These are phyloP conservation scores for Meripilus lineatus DNA, from an alignment of 1,284 basidiomycete species.

Conservation along the genomic window DNA sequence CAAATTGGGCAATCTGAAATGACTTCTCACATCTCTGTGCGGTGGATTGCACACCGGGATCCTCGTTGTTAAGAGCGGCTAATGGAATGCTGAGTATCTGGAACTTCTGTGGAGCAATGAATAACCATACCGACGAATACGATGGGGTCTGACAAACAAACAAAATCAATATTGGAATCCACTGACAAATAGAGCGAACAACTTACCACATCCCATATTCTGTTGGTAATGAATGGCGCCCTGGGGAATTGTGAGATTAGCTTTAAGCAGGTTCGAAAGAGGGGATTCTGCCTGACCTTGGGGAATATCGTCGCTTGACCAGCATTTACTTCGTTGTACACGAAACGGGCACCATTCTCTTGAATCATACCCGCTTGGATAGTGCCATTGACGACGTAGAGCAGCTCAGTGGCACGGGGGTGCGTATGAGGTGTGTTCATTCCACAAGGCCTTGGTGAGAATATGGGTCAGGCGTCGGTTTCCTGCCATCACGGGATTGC, in stretches of 20 bases:
- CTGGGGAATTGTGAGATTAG: constrained; percentile 9
- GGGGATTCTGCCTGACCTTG: constrained; percentile 9
- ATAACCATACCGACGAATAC: constrained; percentile 16
- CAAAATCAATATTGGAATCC: neutral
- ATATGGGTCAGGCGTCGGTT: too few species aligned
- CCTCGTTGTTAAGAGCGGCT: constrained; percentile 30
- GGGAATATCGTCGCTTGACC: constrained; percentile 32
- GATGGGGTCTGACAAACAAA: constrained; percentile 11
- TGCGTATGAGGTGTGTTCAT: constrained; percentile 37
- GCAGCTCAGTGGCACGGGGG: constrained; percentile 33
- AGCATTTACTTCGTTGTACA: constrained; percentile 27
- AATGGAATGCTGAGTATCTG: constrained; percentile 7
- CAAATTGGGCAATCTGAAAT: neutral
- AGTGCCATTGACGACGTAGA: constrained; percentile 30
- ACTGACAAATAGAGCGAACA: neutral
- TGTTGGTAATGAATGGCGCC: constrained; percentile 33
- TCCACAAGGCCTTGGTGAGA: constrained; percentile 23
- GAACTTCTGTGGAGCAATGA: neutral
- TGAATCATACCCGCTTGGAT: constrained; percentile 29
- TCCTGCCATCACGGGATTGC: too few species aligned
- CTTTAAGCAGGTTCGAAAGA: too few species aligned
- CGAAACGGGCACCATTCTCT: constrained; percentile 32
- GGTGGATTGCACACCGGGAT: constrained; percentile 26
- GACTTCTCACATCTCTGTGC: constrained; percentile 28
- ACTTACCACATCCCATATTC: constrained; percentile 26